These are phyloP conservation scores for Tetrahymena thermophila DNA, from an alignment of 73 alveolate genomes.

Conservation along the genomic window DNA sequence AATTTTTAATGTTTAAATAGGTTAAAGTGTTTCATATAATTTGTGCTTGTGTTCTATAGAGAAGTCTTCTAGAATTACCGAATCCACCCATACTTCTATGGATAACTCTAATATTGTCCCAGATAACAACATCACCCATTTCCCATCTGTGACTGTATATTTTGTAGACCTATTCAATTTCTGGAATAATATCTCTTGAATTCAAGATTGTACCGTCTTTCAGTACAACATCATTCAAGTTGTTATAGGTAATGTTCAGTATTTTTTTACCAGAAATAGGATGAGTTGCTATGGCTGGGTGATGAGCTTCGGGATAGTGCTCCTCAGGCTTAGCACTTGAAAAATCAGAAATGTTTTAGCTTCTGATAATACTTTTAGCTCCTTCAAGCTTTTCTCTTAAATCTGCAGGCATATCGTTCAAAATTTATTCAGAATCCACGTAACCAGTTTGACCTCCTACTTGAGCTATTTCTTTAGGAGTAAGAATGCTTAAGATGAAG, in stretches of 20 bases:
- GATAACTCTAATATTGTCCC: conserved; percentile 18
- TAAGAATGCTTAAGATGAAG: background rate
- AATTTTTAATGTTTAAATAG: too few relatives aligned
- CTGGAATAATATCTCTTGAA: background rate
- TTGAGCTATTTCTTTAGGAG: conserved; percentile 7
- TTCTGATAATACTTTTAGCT: background rate
- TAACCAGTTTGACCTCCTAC: conserved; percentile 19
- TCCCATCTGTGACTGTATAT: conserved; percentile 24
- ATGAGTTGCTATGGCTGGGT: background rate
- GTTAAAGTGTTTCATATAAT: background rate
- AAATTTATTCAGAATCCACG: background rate
- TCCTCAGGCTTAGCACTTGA: background rate
- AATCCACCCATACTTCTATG: conserved; percentile 31
- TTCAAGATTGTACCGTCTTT: background rate
- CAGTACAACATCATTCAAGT: background rate
- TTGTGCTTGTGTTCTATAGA: conserved; percentile 10
- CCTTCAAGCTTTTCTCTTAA: background rate
- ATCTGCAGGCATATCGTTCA: background rate
- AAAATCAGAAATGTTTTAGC: background rate
- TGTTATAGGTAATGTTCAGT: background rate
- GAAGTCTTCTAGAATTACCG: background rate
- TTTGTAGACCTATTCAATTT: background rate
- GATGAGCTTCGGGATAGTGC: background rate
- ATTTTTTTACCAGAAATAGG: background rate
- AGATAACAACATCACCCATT: conserved; percentile 26